Conservation (phyloP, 139 green algal genomes). For the Coelastrella sp. region DNA sequence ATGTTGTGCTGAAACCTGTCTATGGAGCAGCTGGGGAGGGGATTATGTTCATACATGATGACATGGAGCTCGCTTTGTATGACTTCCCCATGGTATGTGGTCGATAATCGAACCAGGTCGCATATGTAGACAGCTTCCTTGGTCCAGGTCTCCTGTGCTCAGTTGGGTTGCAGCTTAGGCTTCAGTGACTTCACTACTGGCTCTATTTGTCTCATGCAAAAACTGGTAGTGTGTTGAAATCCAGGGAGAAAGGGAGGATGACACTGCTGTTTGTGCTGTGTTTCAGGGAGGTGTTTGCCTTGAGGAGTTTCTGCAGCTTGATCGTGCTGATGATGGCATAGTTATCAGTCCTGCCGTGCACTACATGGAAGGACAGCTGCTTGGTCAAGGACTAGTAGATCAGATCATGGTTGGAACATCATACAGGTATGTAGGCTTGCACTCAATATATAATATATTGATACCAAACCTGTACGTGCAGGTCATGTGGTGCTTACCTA, state of each 20-base stretch:
- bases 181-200: no score
- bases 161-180: no score
- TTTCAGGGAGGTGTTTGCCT: slow-evolving; percentile 32
- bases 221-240: no score
- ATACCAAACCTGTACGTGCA: no score
- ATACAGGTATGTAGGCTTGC: slow-evolving; percentile 1
- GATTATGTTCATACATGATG: slow-evolving; percentile 37
- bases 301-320: slow-evolving; percentile 22
- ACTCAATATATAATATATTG: no score
- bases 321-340: slow-evolving; percentile 30
- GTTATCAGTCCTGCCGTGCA: slow-evolving; percentile 15
- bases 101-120: no score
- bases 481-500: no score
- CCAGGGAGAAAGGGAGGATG: no score
- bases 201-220: no score
- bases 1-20: slow-evolving; percentile 31
- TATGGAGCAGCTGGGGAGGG: slow-evolving; percentile 37
- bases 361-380: slow-evolving; percentile 36
- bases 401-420: slow-evolving; percentile 21
- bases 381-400: slow-evolving; percentile 15
- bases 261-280: no score
- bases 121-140: background rate
- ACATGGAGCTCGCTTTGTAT: slow-evolving; percentile 18
- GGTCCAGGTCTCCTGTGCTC: no score
- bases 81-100: slow-evolving; percentile 20